Evolutionary conservation across 768 basidiomycete species (phyloP).

Genomic region (Leccinum obscurum): DNA sequence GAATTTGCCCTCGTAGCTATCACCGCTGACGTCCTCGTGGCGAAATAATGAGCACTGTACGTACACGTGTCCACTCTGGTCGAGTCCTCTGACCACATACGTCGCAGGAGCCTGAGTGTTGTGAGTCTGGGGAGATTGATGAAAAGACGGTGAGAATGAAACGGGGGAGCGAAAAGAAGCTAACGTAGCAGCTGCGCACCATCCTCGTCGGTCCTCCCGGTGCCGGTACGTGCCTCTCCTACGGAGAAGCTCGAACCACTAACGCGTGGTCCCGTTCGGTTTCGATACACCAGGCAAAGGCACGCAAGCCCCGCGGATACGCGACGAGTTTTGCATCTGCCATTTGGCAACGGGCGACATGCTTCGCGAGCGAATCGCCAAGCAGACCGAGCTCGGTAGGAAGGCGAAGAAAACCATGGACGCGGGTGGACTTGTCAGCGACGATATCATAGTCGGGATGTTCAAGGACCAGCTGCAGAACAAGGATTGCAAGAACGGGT

Average conservation of each 20-base stretch:
- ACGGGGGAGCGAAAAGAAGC: conserved; percentile 41
- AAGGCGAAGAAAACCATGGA: conserved; percentile 99
- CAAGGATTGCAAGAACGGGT: conserved; percentile 97
- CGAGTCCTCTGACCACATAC: too few species aligned
- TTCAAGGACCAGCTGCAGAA: conserved; percentile 93
- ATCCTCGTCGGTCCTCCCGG: conserved; percentile 97
- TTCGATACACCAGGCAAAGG: conserved; percentile 77
- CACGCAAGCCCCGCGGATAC: conserved; percentile 93
- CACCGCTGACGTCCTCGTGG: too few species aligned
- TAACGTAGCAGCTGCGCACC: conserved; percentile 79
- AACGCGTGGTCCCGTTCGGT: neutral
- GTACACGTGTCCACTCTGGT: too few species aligned
- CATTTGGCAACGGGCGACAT: conserved; percentile 99
- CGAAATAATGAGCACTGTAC: too few species aligned
- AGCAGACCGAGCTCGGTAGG: conserved; percentile 84
- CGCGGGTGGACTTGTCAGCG: conserved; percentile 88
- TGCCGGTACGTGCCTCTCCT: conserved; percentile 65
- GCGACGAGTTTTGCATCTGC: conserved; percentile 92
- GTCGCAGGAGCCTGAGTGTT: too few species aligned
- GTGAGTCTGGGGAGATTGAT: too few species aligned
- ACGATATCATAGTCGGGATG: conserved; percentile 98
- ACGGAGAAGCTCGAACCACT: neutral
- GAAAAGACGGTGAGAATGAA: too few species aligned
- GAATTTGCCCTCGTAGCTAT: too few species aligned
- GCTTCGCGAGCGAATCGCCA: conserved; percentile 89